phyloP scores from a whole-genome alignment of 768 basidiomycete genomes.

The Collybia sordida region DNA sequence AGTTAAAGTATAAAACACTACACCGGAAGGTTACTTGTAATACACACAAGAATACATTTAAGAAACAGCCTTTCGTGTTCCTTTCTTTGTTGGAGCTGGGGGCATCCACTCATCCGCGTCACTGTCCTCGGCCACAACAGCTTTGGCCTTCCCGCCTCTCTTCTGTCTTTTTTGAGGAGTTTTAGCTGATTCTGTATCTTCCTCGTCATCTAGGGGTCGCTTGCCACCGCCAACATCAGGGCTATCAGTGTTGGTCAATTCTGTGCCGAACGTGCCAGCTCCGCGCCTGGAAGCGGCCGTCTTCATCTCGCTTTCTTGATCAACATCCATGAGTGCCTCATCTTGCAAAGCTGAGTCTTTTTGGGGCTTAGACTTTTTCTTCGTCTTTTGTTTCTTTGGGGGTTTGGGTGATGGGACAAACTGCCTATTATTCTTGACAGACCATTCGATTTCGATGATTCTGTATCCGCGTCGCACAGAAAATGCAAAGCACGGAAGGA shows the following conservation, averaged over 20 bases:
- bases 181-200: constrained; percentile 20
- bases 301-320: constrained; percentile 17
- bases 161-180: constrained; percentile 36
- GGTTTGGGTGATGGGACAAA: constrained; percentile 62
- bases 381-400: constrained; percentile 34
- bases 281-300: constrained; percentile 16
- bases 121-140: constrained; percentile 23
- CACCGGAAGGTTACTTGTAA: no score
- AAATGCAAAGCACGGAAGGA: constrained; percentile 27
- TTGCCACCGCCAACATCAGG: constrained; percentile 33
- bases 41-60: background rate
- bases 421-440: constrained; percentile 59
- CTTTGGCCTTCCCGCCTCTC: constrained; percentile 16
- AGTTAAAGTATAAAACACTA: no score
- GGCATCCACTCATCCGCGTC: constrained; percentile 33
- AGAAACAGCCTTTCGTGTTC: constrained; percentile 8
- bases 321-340: constrained; percentile 27
- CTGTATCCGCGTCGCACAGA: constrained; percentile 41
- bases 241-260: constrained; percentile 43
- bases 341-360: constrained; percentile 21
- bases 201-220: constrained; percentile 29
- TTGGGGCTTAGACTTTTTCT: constrained; percentile 27
- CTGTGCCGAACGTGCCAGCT: constrained; percentile 37
- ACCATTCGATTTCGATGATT: constrained; percentile 83
- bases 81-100: constrained; percentile 20